phyloP scores from a whole-genome alignment of 2,329 filamentous ascomycete genomes.

The Aspergillus sp. region DNA sequence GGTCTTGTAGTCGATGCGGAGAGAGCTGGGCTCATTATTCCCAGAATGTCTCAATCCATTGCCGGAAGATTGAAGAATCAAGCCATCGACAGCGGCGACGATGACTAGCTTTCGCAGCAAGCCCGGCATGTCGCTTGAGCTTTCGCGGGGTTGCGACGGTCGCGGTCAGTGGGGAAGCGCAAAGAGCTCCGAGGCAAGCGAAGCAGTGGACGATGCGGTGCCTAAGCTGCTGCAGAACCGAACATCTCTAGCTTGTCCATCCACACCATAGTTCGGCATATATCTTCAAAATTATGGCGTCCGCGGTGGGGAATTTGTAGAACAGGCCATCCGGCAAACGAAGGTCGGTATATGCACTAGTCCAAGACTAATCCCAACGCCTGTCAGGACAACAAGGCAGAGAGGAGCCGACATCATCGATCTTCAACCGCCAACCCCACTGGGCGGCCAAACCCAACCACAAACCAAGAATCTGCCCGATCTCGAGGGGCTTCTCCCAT shows the following conservation, averaged over 20 bases:
- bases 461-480: neutral
- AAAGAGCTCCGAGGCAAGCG: neutral
- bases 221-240: neutral
- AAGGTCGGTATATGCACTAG: no score
- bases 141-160: constrained; percentile 14
- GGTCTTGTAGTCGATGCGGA: constrained; percentile 71
- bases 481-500: neutral
- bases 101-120: constrained; percentile 79
- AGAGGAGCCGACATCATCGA: constrained; percentile 5
- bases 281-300: neutral
- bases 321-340: neutral
- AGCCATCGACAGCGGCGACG: constrained; percentile 77
- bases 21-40: constrained; percentile 57
- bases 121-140: constrained; percentile 62
- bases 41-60: constrained; percentile 48
- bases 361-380: neutral
- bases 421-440: constrained; percentile 2
- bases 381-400: neutral
- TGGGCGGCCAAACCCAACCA: neutral
- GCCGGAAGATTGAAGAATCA: constrained; percentile 74
- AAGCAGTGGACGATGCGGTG: neutral
- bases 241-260: neutral
- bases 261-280: neutral
- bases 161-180: constrained; percentile 1
- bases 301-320: neutral